These are phyloP conservation scores for Houttuynia cordata DNA, from an alignment of 164 flowering plant genomes.

Conservation along the genomic window DNA sequence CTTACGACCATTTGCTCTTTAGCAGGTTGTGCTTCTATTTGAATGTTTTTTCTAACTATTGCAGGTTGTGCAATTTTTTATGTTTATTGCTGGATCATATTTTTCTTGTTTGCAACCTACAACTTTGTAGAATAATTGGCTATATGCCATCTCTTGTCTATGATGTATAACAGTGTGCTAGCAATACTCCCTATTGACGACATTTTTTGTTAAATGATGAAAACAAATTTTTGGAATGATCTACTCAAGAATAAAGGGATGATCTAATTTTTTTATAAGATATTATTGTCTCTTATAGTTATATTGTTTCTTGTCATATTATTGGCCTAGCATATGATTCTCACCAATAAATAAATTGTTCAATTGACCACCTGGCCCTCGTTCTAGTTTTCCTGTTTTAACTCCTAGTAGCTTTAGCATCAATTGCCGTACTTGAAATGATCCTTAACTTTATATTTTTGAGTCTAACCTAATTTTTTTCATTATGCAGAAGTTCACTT, in stretches of 20 bases:
- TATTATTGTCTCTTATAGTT: too few species aligned
- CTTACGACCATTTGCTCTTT: conserved; percentile 88
- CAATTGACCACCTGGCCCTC: background rate
- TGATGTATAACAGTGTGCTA: background rate
- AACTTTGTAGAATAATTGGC: too few species aligned
- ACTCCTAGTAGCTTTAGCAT: background rate
- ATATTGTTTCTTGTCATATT: too few species aligned
- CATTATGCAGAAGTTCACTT: conserved; percentile 74
- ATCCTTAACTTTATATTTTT: background rate
- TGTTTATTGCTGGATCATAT: background rate
- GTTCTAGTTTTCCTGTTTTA: background rate
- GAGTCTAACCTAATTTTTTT: conserved; percentile 1
- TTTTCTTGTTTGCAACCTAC: background rate
- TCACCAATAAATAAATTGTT: too few species aligned
- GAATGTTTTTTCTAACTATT: background rate
- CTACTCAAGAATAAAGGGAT: background rate
- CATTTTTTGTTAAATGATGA: background rate
- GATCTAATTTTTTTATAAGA: background rate
- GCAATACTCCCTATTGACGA: background rate
- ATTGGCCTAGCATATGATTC: background rate
- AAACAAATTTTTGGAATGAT: background rate
- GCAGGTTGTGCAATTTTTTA: background rate
- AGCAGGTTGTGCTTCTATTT: conserved; percentile 56
- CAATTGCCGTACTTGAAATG: background rate
- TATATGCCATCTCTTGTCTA: background rate